Percentiles rank a stretch among this genome's conserved stretches.
Evolutionary conservation across 495 filamentous ascomycete species (phyloP).

Genomic region (Pseudevernia furfuracea): DNA sequence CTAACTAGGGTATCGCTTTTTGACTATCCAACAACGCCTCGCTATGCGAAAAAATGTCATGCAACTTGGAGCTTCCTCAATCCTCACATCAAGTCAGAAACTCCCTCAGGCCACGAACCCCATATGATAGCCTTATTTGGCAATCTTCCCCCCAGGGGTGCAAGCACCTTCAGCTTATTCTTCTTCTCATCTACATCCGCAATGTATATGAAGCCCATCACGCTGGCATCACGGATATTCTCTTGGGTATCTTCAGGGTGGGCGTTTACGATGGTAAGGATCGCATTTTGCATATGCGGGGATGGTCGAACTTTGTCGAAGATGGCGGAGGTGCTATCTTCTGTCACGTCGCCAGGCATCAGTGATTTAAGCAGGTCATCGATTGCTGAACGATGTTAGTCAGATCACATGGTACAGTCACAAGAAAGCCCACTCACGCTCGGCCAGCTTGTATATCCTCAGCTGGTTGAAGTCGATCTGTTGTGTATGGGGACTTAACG

Average conservation of each 20-base stretch:
- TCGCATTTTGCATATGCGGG: constrained; percentile 53
- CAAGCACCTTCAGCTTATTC: constrained; percentile 70
- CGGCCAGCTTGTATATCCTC: constrained; percentile 56
- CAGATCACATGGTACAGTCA: neutral
- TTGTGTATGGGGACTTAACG: constrained; percentile 78
- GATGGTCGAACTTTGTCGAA: constrained; percentile 55
- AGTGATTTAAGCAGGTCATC: constrained; percentile 35
- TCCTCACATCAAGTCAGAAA: constrained; percentile 44
- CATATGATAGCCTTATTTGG: constrained; percentile 71
- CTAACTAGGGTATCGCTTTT: neutral
- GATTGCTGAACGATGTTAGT: constrained; percentile 24
- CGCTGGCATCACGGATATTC: constrained; percentile 70
- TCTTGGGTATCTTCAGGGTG: constrained; percentile 56
- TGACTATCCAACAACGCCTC: neutral
- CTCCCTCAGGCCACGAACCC: constrained; percentile 46
- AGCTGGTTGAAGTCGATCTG: constrained; percentile 66
- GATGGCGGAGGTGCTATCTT: constrained; percentile 34
- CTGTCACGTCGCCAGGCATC: constrained; percentile 43
- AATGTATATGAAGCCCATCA: constrained; percentile 90
- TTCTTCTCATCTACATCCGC: constrained; percentile 81
- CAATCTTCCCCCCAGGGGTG: constrained; percentile 70
- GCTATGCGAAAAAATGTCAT: constrained; percentile 6
- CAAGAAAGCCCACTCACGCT: constrained; percentile 34
- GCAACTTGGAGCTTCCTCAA: neutral
- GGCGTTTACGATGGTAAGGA: constrained; percentile 75